Conservation (phyloP, 2,329 filamentous ascomycete species). For the Fusarium albosuccineum region DNA sequence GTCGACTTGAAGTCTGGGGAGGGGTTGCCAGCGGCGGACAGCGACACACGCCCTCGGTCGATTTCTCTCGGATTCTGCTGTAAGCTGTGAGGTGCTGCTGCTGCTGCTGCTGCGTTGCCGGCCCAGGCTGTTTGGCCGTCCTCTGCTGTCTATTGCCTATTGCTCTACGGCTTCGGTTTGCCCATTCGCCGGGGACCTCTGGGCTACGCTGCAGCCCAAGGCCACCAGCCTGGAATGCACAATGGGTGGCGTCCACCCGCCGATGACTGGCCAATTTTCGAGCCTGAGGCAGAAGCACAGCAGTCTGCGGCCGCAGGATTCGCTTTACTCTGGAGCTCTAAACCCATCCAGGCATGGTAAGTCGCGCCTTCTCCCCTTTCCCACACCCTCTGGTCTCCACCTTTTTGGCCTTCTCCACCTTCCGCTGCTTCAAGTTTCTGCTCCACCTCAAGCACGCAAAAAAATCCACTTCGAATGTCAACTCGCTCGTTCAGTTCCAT, state of each 20-base stretch:
- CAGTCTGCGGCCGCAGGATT: conserved; percentile 32
- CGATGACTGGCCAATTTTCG: conserved; percentile 10
- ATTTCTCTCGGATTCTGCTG: conserved; percentile 20
- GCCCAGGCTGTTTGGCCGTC: conserved; percentile 19
- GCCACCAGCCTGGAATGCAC: conserved; percentile 21
- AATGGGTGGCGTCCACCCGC: conserved; percentile 8
- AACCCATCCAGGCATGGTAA: conserved; percentile 11
- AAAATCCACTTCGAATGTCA: conserved; percentile 31
- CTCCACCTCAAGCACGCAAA: conserved; percentile 39
- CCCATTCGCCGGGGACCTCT: conserved; percentile 10
- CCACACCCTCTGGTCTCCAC: conserved; percentile 32
- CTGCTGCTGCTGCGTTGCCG: conserved; percentile 23
- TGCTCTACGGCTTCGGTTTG: not conserved
- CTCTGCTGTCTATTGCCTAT: conserved; percentile 9
- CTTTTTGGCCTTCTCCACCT: conserved; percentile 16
- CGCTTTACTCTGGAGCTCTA: not conserved
- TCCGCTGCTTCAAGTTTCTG: conserved; percentile 30
- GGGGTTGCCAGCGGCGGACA: conserved; percentile 18
- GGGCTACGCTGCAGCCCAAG: conserved; percentile 14
- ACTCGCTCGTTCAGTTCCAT: conserved; percentile 31
- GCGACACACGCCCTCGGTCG: conserved; percentile 19
- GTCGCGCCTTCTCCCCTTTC: not conserved
- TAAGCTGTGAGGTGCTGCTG: conserved; percentile 11
- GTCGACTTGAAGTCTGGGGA: conserved; percentile 19
- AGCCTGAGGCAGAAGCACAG: conserved; percentile 36